Evolutionary conservation across 164 flowering plant species (phyloP).

Genomic region (Houttuynia cordata): DNA sequence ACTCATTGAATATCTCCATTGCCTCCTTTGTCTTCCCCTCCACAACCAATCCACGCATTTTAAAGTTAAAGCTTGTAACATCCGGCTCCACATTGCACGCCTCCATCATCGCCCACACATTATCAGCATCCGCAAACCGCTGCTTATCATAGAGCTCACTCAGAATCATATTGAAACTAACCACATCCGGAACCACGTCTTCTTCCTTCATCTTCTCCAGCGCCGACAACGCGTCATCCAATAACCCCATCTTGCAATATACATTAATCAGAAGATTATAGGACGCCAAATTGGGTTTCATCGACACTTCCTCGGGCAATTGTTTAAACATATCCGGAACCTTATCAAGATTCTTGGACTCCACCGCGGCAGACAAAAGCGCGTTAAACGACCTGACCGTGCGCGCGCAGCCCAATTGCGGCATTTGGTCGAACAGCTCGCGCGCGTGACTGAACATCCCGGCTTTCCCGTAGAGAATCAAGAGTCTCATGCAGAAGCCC

Average conservation of each 20-base stretch:
- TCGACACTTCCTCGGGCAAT: conserved; percentile 15
- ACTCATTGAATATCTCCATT: conserved; percentile 21
- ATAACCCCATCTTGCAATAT: conserved; percentile 22
- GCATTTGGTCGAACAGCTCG: conserved; percentile 49
- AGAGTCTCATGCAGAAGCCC: conserved; percentile 16
- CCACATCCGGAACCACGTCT: conserved; percentile 25
- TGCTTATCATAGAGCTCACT: conserved; percentile 15
- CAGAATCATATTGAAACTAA: conserved; percentile 36
- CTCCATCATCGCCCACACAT: conserved; percentile 28
- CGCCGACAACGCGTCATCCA: conserved; percentile 24
- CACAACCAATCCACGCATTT: conserved; percentile 20
- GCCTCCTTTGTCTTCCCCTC: conserved; percentile 20
- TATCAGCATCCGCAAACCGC: conserved; percentile 27
- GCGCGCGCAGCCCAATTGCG: conserved; percentile 23
- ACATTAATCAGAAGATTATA: conserved; percentile 31
- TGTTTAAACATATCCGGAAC: conserved; percentile 22
- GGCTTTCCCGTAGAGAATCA: conserved; percentile 23
- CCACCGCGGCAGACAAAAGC: conserved; percentile 25
- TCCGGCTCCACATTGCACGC: conserved; percentile 17
- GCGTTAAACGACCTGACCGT: conserved; percentile 38
- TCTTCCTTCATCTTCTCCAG: conserved; percentile 28
- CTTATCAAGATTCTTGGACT: conserved; percentile 20
- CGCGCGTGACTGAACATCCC: conserved; percentile 39
- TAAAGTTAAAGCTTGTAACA: conserved; percentile 20
- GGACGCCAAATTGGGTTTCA: conserved; percentile 23